Evolutionary conservation across 1,284 basidiomycete species (phyloP), one percentile per base, ranked within the genome.

Genomic region (Phlebopus sp.): DNA sequence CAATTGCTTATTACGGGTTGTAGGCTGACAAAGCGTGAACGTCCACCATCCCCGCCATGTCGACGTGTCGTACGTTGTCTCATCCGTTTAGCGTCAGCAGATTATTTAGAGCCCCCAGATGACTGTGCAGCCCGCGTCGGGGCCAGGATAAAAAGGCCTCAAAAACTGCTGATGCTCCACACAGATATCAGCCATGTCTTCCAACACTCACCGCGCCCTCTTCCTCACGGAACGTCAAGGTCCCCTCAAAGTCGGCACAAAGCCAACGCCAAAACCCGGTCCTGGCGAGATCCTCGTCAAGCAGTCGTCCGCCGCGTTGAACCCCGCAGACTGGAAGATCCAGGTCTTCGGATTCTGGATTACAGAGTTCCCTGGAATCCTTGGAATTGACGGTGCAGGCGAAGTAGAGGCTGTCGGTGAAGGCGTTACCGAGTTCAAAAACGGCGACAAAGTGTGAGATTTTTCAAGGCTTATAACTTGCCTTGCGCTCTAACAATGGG

Each of bases 201-300:
- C 27, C 27, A 29, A 29, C 21, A 10, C 2, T 17, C 39, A 41
- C 25, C 39, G 15, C 23, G 37, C 45, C 10, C 37, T 46, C 17
- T 37, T 40, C 30, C 27, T 29, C 8, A 30, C 21, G 13, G 39
- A 41, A 31, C 34, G 55, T 10, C 38, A 35, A 15, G 32, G 39
- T 13, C 31, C 46, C 19, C 31, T 42, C 46, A 34, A 21, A 18
- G 10, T 47, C 11, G 31, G 39, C 15, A 1, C 42, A 15, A 14
- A 27, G 18, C 27, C n/a, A 7, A 58, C 71, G 2, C 68, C 66
- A 5, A 53, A 52, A 41, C 55, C 51, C 19, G 35, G 36, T 18
- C n/a, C 37, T 13, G 52, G 48, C 8, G 42, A 58, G 36, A 29
- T 55, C 18, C 48, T 54, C 29, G 54, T 52, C 23, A 58, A 47